Conservation (phyloP, 805 yeast genomes). For the Zygosaccharomyces pseudorouxii region DNA sequence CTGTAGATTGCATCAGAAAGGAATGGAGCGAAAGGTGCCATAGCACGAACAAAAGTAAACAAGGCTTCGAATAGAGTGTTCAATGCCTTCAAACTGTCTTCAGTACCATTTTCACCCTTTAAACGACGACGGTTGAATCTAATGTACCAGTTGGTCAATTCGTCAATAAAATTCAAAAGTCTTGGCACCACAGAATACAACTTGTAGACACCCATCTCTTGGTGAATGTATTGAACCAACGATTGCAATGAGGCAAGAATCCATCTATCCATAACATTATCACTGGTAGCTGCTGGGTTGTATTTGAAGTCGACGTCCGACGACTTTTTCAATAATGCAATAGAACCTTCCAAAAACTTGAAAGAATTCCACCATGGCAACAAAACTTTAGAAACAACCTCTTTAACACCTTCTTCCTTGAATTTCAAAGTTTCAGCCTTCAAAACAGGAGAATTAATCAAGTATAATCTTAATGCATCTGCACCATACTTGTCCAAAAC, state of each 20-base stretch:
- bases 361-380: constrained; percentile 99
- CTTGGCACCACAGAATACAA: constrained; percentile 95
- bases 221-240: constrained; percentile 76
- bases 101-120: constrained; percentile 86
- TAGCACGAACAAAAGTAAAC: constrained; percentile 83
- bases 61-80: constrained; percentile 89
- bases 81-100: constrained; percentile 80
- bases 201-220: constrained; percentile 86
- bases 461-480: constrained; percentile 91
- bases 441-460: constrained; percentile 95
- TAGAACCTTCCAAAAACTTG: constrained; percentile 94
- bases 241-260: constrained; percentile 94
- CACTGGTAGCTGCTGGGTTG: constrained; percentile 59
- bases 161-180: constrained; percentile 81
- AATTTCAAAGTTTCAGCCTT: constrained; percentile 95
- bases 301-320: constrained; percentile 66
- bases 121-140: constrained; percentile 97
- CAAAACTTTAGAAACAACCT: constrained; percentile 90
- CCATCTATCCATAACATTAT: constrained; percentile 97
- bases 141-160: constrained; percentile 97
- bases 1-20: constrained; percentile 86
- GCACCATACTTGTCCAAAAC: constrained; percentile 91
- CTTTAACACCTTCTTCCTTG: constrained; percentile 98
- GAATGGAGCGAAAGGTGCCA: constrained; percentile 99
- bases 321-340: constrained; percentile 75